Base-by-base conservation (phyloP, 371 early-diverging fungal genomes). In the Phascolomyces articulosus region DNA sequence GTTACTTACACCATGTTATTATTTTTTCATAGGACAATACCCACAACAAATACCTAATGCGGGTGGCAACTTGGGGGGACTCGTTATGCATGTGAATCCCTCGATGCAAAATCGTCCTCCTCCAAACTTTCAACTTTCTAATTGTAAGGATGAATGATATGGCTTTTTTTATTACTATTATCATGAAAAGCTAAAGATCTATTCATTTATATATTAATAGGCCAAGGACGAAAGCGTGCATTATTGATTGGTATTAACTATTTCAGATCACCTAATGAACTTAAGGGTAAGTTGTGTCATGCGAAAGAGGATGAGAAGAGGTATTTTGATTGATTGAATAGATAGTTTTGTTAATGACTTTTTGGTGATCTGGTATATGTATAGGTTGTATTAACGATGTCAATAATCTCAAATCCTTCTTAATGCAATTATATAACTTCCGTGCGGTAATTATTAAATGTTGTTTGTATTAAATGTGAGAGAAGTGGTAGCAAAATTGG, bases 321-420 rank as follows among this genome's bases (percentile, higher is more conserved):
- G 79, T 56, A 91, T 89, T 79, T 62, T 13, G 13, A 21, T 10
- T 3, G 15, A 31, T 24, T 47, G 13, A 51, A 29, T 40, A 7
- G 27, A 49, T 23, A 59, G 21, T 20, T 23, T 26, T 20, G n/a
- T 29, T 49, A n/a, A 49, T 3, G n/a, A 15, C 24, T 56, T 20
- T n/a, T n/a, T n/a, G n/a, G n/a, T n/a, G n/a, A n/a, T n/a, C n/a
- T n/a, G n/a, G n/a, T n/a, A n/a, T n/a, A n/a, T n/a, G 26, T 23
- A 55, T 47, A 79, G 93, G 96, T 18, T 98, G 97, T 77, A 90
- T 94, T 69, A 96, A 96, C 70, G 98, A 98, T 73, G 97, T 96
- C 21, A 74, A 84, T 53, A 94, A 93, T 75, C 86, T 98, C 44
- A 90, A 91, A 67, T 60, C 72, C 27, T 95, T 94, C 64, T 72